Conservation (phyloP, 192 early-diverging fungal species). For the Entomortierella beljakovae region DNA sequence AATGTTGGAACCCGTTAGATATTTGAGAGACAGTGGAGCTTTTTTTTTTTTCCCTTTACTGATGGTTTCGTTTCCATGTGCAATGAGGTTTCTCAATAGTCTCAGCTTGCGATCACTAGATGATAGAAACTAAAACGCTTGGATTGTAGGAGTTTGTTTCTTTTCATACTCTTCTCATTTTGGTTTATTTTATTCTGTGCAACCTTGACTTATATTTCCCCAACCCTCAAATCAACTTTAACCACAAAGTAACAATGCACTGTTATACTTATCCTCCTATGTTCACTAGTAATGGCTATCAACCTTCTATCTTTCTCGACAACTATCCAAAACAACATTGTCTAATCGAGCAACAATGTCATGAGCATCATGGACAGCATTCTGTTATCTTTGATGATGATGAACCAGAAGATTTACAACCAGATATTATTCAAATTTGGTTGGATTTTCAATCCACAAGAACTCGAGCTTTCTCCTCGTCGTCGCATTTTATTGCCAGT, state of each 20-base stretch:
- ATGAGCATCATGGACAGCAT: not conserved
- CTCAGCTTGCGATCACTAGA: not conserved
- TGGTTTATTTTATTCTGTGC: not conserved
- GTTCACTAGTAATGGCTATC: conserved; percentile 41
- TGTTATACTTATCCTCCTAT: conserved; percentile 18
- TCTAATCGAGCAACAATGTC: not conserved
- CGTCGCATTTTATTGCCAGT: too few relatives aligned
- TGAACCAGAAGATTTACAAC: not conserved
- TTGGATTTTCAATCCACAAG: not conserved
- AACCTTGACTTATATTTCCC: not conserved
- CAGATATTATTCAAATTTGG: conserved; percentile 27
- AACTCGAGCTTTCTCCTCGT: not conserved
- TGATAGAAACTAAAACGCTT: not conserved
- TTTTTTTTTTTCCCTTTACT: too few relatives aligned
- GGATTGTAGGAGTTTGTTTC: too few relatives aligned
- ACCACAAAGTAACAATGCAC: conserved; percentile 5
- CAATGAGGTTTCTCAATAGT: too few relatives aligned
- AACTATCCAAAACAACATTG: not conserved
- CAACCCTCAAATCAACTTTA: not conserved
- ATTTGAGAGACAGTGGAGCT: too few relatives aligned
- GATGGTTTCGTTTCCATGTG: too few relatives aligned
- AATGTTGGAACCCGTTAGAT: too few relatives aligned
- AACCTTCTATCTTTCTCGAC: conserved; percentile 44
- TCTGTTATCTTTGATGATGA: not conserved
- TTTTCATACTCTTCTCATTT: not conserved